Evolutionary conservation across 768 basidiomycete species (phyloP).

Genomic region (Hygrocybe coccinea): DNA sequence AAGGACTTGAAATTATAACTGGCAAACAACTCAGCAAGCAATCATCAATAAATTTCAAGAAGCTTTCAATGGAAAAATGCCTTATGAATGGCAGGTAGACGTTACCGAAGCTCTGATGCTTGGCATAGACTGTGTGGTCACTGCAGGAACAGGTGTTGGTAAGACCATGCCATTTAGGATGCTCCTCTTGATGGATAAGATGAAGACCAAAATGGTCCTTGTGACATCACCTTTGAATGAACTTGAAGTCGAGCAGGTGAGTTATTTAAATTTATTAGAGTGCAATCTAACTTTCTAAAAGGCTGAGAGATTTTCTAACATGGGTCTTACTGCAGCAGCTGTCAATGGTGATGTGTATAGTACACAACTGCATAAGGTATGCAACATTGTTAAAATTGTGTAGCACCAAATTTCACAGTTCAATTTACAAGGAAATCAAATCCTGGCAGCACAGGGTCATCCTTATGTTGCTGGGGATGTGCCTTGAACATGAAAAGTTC

Average conservation of each 20-base stretch:
- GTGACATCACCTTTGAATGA: conserved; percentile 37
- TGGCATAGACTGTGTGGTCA: conserved; percentile 30
- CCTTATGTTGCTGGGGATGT: conserved; percentile 38
- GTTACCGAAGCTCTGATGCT: conserved; percentile 32
- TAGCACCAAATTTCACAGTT: no score
- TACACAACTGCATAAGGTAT: no score
- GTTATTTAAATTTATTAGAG: no score
- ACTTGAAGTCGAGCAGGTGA: conserved; percentile 34
- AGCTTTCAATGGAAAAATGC: conserved; percentile 11
- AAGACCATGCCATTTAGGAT: conserved; percentile 38
- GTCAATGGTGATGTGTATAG: no score
- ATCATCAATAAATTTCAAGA: no score
- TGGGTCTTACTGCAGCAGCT: no score
- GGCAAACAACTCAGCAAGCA: no score
- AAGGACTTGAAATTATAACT: no score
- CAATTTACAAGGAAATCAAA: conserved; percentile 19
- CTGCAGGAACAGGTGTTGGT: conserved; percentile 35
- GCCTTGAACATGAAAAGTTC: conserved; percentile 28
- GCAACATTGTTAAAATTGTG: no score
- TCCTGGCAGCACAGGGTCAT: conserved; percentile 23
- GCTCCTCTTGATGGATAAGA: conserved; percentile 19
- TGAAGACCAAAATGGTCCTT: conserved; percentile 19
- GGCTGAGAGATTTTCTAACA: no score
- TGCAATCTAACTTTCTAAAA: no score
- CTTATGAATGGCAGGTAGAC: conserved; percentile 39